Conservation (phyloP, 192 early-diverging fungal species). For the Podila clonocystis region DNA sequence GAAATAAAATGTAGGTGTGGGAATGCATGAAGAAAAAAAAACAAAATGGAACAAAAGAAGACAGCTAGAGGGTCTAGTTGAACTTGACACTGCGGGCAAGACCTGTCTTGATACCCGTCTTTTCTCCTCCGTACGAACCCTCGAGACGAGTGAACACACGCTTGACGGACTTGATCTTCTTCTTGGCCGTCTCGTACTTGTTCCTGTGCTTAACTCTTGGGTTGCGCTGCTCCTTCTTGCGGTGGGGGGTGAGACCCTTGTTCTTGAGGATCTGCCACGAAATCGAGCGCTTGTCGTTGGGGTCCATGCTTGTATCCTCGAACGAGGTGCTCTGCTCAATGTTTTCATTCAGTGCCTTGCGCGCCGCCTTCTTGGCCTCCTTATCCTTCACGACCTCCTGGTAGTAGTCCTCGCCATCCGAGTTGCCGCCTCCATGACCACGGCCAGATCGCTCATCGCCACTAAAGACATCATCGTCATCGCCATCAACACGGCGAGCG, state of each 20-base stretch:
- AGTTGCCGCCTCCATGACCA: slow-evolving; percentile 7
- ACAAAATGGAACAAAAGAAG: neutral
- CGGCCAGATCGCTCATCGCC: slow-evolving; percentile 20
- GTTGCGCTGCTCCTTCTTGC: slow-evolving; percentile 94
- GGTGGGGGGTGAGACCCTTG: slow-evolving; percentile 92
- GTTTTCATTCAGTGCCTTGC: slow-evolving; percentile 56
- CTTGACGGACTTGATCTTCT: slow-evolving; percentile 86
- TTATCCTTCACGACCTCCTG: slow-evolving; percentile 54
- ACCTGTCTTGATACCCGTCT: slow-evolving; percentile 91
- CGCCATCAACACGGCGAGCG: slow-evolving; percentile 50
- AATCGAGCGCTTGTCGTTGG: slow-evolving; percentile 79
- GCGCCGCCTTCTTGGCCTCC: slow-evolving; percentile 62
- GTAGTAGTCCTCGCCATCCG: slow-evolving; percentile 65
- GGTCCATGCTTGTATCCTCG: slow-evolving; percentile 49
- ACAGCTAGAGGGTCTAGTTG: slow-evolving; percentile 8
- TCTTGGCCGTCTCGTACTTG: slow-evolving; percentile 90
- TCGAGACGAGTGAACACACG: slow-evolving; percentile 76
- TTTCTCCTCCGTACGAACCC: slow-evolving; percentile 90
- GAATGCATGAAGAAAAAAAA: neutral
- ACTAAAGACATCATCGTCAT: slow-evolving; percentile 55
- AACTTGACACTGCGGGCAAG: slow-evolving; percentile 87
- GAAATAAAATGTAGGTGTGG: neutral
- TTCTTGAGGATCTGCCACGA: slow-evolving; percentile 95
- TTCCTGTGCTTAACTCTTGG: slow-evolving; percentile 92
- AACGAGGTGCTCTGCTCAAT: slow-evolving; percentile 51